phyloP scores from a whole-genome alignment of 139 green algal genomes.

The Chlorella sp. region DNA sequence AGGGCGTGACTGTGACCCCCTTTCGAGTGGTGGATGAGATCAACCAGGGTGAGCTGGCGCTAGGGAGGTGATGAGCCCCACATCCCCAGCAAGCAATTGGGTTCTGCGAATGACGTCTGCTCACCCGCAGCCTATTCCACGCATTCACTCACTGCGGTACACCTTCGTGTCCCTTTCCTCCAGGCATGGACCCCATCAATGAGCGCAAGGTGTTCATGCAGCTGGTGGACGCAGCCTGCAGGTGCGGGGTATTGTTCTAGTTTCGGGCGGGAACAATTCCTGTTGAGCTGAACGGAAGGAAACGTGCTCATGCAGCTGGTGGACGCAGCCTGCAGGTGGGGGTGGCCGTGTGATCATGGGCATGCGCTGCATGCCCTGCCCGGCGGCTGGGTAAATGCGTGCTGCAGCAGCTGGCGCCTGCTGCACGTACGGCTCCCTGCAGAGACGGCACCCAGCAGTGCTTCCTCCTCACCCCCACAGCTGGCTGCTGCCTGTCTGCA shows the following conservation, averaged over 20 bases:
- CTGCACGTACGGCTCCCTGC: not conserved
- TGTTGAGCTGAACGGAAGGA: not conserved
- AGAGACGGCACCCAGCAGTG: conserved; percentile 75
- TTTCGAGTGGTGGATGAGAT: conserved; percentile 99
- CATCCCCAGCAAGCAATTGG: not conserved
- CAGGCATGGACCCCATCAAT: conserved; percentile 95
- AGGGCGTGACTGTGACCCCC: conserved; percentile 86
- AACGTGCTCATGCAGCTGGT: not conserved
- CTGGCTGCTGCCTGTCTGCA: conserved; percentile 87
- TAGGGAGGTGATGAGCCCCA: not conserved
- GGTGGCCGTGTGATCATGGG: no score
- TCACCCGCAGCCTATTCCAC: no score
- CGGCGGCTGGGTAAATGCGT: no score
- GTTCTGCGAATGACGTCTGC: not conserved
- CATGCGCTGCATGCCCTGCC: no score
- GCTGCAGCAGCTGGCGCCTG: no score
- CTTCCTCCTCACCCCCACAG: conserved; percentile 98
- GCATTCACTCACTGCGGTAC: no score
- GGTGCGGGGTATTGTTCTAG: not conserved
- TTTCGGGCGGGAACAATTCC: not conserved
- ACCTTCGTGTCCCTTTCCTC: not conserved
- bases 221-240: conserved; percentile 75
- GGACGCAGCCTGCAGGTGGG: no score
- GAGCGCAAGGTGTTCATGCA: conserved; percentile 94
- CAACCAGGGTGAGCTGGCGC: conserved; percentile 79